phyloP scores from a whole-genome alignment of 495 filamentous ascomycete species.

The Penicillium cinerascens region DNA sequence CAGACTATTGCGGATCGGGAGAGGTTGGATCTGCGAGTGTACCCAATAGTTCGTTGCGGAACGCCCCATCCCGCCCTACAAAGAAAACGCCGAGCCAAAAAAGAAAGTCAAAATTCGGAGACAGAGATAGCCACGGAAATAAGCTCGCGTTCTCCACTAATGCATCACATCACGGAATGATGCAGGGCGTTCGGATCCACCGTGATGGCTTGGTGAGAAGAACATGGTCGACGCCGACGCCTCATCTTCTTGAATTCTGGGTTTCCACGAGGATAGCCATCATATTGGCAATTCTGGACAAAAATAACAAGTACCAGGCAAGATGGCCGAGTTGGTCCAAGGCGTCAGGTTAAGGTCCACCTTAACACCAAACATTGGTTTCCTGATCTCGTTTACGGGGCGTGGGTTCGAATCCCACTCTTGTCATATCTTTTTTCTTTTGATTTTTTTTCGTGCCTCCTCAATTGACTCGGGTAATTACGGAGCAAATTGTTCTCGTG shows the following conservation, averaged over 20 bases:
- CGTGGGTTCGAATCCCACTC: constrained; percentile 41
- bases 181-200: constrained; percentile 10
- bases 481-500: too few species aligned
- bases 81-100: background rate
- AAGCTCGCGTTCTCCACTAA: constrained; percentile 6
- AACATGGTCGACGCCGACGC: background rate
- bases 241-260: background rate
- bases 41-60: background rate
- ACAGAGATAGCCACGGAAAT: background rate
- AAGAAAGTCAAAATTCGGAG: background rate
- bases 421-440: constrained; percentile 24
- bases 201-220: background rate
- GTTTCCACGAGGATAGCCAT: background rate
- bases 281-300: background rate
- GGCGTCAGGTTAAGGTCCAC: constrained; percentile 38
- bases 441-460: background rate
- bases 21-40: background rate
- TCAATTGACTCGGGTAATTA: background rate
- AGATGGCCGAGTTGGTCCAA: constrained; percentile 41
- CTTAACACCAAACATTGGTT: constrained; percentile 20
- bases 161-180: constrained; percentile 2
- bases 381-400: constrained; percentile 30
- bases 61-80: background rate
- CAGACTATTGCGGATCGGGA: background rate
- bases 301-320: constrained; percentile 6